Evolutionary conservation across 768 basidiomycete genomes (phyloP).

Genomic region (Suillus spraguei): DNA sequence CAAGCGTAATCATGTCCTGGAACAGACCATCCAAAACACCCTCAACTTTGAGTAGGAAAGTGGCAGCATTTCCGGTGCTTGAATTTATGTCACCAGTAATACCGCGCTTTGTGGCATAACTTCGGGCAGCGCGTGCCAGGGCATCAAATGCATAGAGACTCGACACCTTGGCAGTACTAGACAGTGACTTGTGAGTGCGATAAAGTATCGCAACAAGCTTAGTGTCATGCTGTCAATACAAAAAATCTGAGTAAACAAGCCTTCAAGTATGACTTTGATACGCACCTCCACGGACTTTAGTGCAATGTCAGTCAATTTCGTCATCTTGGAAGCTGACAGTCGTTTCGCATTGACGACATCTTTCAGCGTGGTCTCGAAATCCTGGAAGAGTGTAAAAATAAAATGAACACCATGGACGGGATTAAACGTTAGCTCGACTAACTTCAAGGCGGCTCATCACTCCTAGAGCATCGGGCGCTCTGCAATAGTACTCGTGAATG

Average conservation of each 20-base stretch:
- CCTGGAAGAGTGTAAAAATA: slow-evolving; percentile 43
- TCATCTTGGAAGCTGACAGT: slow-evolving; percentile 87
- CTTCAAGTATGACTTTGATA: slow-evolving; percentile 7
- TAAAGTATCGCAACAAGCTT: slow-evolving; percentile 88
- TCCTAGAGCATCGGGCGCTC: slow-evolving; percentile 22
- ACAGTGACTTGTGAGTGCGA: slow-evolving; percentile 82
- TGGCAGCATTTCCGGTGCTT: slow-evolving; percentile 69
- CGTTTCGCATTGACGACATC: slow-evolving; percentile 83
- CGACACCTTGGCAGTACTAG: slow-evolving; percentile 69
- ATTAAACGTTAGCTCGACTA: slow-evolving; percentile 9
- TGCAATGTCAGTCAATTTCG: slow-evolving; percentile 71
- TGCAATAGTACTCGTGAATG: slow-evolving; percentile 11
- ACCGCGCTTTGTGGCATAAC: slow-evolving; percentile 64
- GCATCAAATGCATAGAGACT: slow-evolving; percentile 96
- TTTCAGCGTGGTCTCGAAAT: slow-evolving; percentile 79
- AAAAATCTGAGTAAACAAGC: not conserved
- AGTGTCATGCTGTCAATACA: slow-evolving; percentile 68
- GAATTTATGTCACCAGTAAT: slow-evolving; percentile 57
- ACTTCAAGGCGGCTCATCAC: slow-evolving; percentile 49
- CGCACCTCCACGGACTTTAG: slow-evolving; percentile 78
- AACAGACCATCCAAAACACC: slow-evolving; percentile 89
- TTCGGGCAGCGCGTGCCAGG: slow-evolving; percentile 80
- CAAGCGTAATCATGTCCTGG: slow-evolving; percentile 74
- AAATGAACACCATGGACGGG: slow-evolving; percentile 12
- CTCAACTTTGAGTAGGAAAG: slow-evolving; percentile 88